Evolutionary conservation across 495 filamentous ascomycete genomes (phyloP).

Genomic region (Amorphotheca resinae): DNA sequence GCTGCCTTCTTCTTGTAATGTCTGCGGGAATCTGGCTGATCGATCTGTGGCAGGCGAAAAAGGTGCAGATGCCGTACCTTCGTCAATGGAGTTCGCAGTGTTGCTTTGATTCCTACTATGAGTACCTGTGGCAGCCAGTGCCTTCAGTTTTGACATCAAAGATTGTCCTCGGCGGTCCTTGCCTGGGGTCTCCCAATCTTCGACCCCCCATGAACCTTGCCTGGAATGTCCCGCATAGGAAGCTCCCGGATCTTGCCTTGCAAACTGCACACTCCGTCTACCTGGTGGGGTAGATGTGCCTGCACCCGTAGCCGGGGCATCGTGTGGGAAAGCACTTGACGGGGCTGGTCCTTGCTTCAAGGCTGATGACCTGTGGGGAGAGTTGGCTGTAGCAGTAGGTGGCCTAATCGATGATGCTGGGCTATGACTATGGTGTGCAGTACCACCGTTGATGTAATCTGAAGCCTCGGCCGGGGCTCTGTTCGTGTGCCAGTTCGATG

Average conservation of each 20-base stretch:
- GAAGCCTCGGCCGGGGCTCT: conserved; percentile 19
- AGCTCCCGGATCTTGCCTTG: conserved; percentile 32
- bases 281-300: conserved; percentile 34
- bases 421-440: conserved; percentile 22
- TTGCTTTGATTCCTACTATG: conserved; percentile 30
- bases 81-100: conserved; percentile 23
- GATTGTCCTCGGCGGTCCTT: conserved; percentile 40
- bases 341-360: conserved; percentile 6
- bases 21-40: conserved; percentile 29
- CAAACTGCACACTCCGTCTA: conserved; percentile 54
- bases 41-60: conserved; percentile 23
- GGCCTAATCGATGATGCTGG: conserved; percentile 12
- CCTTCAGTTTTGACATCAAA: conserved; percentile 56
- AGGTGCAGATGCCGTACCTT: conserved; percentile 38
- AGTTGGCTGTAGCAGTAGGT: conserved; percentile 11
- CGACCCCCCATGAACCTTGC: conserved; percentile 42
- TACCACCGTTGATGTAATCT: conserved; percentile 34
- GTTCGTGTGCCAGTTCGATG: conserved; percentile 10
- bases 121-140: conserved; percentile 33
- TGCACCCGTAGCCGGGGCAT: conserved; percentile 16
- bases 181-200: conserved; percentile 37
- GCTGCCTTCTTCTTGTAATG: conserved; percentile 48
- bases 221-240: conserved; percentile 32
- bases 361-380: conserved; percentile 8
- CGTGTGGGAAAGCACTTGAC: conserved; percentile 1